A percentile compares a stretch with the other conserved stretches of the same genome.
phyloP scores from a whole-genome alignment of 2,329 filamentous ascomycete genomes.

The Microdochium trichocladiopsis region DNA sequence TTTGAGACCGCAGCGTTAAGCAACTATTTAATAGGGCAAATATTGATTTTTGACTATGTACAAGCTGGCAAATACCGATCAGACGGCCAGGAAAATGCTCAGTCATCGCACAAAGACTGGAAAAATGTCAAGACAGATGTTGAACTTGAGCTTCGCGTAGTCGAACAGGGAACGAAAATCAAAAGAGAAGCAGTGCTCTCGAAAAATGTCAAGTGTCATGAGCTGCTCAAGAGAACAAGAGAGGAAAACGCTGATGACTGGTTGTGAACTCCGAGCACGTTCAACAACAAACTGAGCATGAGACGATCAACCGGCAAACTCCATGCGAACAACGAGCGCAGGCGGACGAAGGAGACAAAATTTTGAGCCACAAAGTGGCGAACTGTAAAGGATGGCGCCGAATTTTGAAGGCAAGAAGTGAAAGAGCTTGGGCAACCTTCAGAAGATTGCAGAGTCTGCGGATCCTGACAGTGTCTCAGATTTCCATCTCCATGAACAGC shows the following conservation, averaged over 20 bases:
- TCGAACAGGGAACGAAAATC: neutral
- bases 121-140: no score
- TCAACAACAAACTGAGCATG: neutral
- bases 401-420: neutral
- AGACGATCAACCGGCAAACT: slow-evolving; percentile 1
- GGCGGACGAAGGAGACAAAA: neutral
- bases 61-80: neutral
- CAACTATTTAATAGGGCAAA: no score
- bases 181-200: neutral
- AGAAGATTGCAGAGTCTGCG: neutral
- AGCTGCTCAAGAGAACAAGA: slow-evolving; percentile 8
- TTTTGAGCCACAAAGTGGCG: no score
- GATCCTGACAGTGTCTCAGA: slow-evolving; percentile 32
- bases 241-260: neutral
- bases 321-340: neutral
- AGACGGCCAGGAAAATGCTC: neutral
- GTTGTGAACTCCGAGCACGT: neutral
- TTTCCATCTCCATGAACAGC: slow-evolving; percentile 85
- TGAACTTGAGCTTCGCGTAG: no score
- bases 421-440: neutral
- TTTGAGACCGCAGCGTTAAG: no score
- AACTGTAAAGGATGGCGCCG: neutral
- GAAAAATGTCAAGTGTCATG: slow-evolving; percentile 3
- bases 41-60: neutral
- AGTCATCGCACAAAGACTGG: neutral